phyloP scores from a whole-genome alignment of 306 rosid genomes.

The Gillenia trifoliata region DNA sequence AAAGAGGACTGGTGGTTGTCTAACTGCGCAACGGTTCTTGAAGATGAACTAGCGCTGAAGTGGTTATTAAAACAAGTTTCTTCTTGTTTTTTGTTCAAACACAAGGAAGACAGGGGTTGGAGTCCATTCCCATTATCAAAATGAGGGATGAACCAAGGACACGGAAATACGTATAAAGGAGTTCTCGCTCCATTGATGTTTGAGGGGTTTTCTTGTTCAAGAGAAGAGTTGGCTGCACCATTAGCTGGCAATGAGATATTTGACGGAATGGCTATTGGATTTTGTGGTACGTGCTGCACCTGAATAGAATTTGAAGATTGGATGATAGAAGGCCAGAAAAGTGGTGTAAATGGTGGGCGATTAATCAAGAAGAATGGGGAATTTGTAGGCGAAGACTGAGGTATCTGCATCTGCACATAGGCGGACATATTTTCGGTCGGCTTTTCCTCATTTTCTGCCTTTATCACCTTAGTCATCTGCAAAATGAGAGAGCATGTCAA shows the following conservation, averaged over 20 bases:
- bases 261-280: slow-evolving; percentile 39
- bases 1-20: slow-evolving; percentile 32
- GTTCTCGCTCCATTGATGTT: slow-evolving; percentile 36
- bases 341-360: slow-evolving; percentile 51
- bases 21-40: slow-evolving; percentile 30
- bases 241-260: slow-evolving; percentile 41
- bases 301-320: slow-evolving; percentile 51
- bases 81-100: slow-evolving; percentile 35
- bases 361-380: slow-evolving; percentile 55
- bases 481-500: slow-evolving; percentile 27
- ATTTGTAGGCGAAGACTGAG: slow-evolving; percentile 37
- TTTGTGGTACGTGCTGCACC: slow-evolving; percentile 38
- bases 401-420: slow-evolving; percentile 34
- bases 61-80: slow-evolving; percentile 35
- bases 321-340: slow-evolving; percentile 67
- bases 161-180: slow-evolving; percentile 60
- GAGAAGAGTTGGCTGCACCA: slow-evolving; percentile 35
- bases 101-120: slow-evolving; percentile 41
- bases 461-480: slow-evolving; percentile 57
- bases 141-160: slow-evolving; percentile 73
- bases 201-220: slow-evolving; percentile 35
- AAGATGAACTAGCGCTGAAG: slow-evolving; percentile 36
- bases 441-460: slow-evolving; percentile 42
- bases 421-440: slow-evolving; percentile 34
- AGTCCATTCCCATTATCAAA: slow-evolving; percentile 43